These are phyloP conservation scores for Sugiyamaella grinbergsii DNA, from an alignment of 1,139 yeast species.

Conservation along the genomic window DNA sequence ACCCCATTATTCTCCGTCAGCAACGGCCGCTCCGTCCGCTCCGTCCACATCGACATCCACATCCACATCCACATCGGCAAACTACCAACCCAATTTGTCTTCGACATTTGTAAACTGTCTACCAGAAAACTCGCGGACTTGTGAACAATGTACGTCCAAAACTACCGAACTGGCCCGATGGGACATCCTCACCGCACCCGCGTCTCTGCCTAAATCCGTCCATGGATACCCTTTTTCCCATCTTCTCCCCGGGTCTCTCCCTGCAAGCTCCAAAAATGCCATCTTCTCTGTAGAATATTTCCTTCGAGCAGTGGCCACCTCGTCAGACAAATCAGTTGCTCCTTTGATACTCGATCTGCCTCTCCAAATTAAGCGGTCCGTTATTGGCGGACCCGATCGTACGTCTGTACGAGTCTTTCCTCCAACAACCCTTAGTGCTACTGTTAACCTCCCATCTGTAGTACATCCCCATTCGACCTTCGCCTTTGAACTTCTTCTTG, in stretches of 20 bases:
- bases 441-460: constrained; percentile 84
- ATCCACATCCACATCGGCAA: no score
- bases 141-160: constrained; percentile 52
- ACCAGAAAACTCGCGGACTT: constrained; percentile 1
- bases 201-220: constrained; percentile 57
- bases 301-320: constrained; percentile 62
- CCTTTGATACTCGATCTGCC: constrained; percentile 60
- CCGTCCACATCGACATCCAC: no score
- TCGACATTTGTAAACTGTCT: constrained; percentile 3
- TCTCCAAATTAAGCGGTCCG: constrained; percentile 72
- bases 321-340: constrained; percentile 39
- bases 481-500: constrained; percentile 77
- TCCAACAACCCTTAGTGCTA: constrained; percentile 87
- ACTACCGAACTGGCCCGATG: constrained; percentile 74
- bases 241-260: constrained; percentile 84
- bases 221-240: constrained; percentile 96
- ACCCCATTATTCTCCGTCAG: not conserved
- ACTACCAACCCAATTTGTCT: constrained; percentile 6
- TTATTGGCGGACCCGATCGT: constrained; percentile 79
- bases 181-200: constrained; percentile 70
- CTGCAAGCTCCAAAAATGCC: constrained; percentile 68
- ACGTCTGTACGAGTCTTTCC: constrained; percentile 91
- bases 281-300: constrained; percentile 68
- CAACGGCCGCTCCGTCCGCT: no score
- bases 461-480: constrained; percentile 85